Conservation (phyloP, 139 green algal species). For the Pleodorina starrii region DNA sequence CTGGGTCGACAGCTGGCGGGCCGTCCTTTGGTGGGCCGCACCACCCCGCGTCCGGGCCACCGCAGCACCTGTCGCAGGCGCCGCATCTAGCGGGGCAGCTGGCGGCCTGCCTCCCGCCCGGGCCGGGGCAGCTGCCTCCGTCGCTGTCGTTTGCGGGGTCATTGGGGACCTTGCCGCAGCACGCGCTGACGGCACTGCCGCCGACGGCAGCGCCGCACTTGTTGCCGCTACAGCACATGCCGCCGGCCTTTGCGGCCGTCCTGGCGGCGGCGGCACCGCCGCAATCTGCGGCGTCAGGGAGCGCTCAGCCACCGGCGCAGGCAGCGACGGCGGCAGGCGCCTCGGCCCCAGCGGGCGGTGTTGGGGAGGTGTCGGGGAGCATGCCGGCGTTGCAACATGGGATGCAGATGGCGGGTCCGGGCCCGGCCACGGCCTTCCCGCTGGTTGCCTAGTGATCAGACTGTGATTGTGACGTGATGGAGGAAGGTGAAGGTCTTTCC, state of each 20-base stretch:
- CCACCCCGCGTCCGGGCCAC: not conserved
- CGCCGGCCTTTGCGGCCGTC: not conserved
- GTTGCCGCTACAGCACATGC: not conserved
- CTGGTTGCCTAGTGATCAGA: conserved; percentile 1
- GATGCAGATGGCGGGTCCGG: not conserved
- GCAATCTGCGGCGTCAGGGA: too few species aligned
- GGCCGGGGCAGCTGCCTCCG: not conserved
- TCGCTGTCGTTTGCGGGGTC: not conserved
- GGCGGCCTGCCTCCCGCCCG: not conserved
- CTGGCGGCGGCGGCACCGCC: too few species aligned
- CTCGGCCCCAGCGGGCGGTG: too few species aligned
- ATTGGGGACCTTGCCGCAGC: not conserved
- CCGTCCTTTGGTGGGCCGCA: not conserved
- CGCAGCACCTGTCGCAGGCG: not conserved
- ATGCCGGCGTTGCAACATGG: not conserved
- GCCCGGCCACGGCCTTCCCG: conserved; percentile 5
- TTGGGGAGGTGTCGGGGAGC: not conserved
- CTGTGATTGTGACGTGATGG: not conserved
- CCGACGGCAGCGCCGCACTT: not conserved
- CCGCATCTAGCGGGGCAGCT: not conserved
- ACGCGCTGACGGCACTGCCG: not conserved
- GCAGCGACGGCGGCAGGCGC: too few species aligned
- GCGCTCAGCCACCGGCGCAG: not conserved
- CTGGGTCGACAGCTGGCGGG: too few species aligned
- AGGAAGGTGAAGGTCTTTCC: not conserved